phyloP scores from a whole-genome alignment of 2,329 filamentous ascomycete species.

The Hypoxylon sp. region DNA sequence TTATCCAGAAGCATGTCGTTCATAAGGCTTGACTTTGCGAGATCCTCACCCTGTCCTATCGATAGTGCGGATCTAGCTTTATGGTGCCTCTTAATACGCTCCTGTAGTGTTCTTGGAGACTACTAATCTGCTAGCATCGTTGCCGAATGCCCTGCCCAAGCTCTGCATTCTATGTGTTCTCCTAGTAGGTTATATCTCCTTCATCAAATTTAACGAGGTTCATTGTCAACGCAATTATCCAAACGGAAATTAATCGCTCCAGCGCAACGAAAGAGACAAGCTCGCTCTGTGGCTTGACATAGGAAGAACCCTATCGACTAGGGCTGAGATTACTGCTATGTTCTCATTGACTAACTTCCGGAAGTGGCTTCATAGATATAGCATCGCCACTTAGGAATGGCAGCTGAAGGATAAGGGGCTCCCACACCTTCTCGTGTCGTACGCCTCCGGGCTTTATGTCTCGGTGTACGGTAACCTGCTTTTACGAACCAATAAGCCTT shows the following conservation, averaged over 20 bases:
- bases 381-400: not conserved
- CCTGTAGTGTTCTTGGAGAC: not conserved
- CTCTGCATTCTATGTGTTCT: not conserved
- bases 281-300: not conserved
- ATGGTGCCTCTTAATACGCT: not conserved
- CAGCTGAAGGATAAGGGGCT: constrained; percentile 13
- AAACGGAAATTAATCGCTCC: not conserved
- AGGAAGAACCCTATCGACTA: not conserved
- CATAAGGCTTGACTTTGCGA: constrained; percentile 6
- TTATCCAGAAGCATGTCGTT: constrained; percentile 1
- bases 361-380: constrained; percentile 9
- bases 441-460: constrained; percentile 44
- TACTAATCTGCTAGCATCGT: too few relatives aligned
- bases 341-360: constrained; percentile 2
- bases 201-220: not conserved
- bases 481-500: constrained; percentile 41
- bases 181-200: constrained; percentile 3
- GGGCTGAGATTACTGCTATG: not conserved
- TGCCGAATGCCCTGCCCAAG: not conserved
- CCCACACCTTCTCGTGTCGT: constrained; percentile 28
- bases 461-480: constrained; percentile 39
- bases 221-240: not conserved
- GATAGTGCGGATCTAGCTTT: constrained; percentile 11
- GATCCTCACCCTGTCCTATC: constrained; percentile 7
- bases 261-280: not conserved